Base-by-base conservation (phyloP, 2,329 filamentous ascomycete species). In the Colletotrichum musicola region DNA sequence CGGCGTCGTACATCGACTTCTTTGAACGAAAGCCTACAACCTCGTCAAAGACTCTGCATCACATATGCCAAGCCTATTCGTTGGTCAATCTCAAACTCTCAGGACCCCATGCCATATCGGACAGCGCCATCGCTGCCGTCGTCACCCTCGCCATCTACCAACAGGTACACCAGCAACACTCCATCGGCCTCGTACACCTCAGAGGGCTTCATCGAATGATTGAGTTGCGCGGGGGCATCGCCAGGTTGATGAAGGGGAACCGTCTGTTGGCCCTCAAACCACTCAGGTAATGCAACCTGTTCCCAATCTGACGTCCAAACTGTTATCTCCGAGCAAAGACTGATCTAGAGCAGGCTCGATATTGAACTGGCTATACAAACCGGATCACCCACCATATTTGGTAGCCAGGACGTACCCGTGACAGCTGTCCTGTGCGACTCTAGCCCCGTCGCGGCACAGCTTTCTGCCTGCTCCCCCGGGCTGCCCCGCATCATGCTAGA, bases 151-250 rank as follows among this genome's bases (percentile, higher is more conserved):
- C 57, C 57, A 60, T 60, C 27, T 60, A 60, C 44, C 57, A 60
- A 40, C 57, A 60, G 20, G 51, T 60, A 60, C 57, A 60, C 57
- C 57, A 60, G 57, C 57, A 60, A 51, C 57, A 60, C 57, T 27
- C 46, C 27, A 60, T 25, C 10, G 57, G 57, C 30, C 57, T 60
- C 13, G 1, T 60, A 7, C 57, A 51, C n/a, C 27, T 56, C 35
- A 56, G 1, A 56, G 54, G 54, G 2, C 54, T 56, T 25, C 54
- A 56, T 44, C 54, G 9, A 7, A 56, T 56, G 54, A 56, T 56
- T 44, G 35, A 12, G 14, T 12, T 56, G 35, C 54, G 54, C 54
- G 54, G 54, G 7, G 54, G 54, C 25, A 56, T 56, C 0, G 54
- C 54, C 38, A 56, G 38, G 22, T 25, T 56, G 16, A 56, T 56